A percentile compares a stretch with the other conserved stretches of the same genome.
These are phyloP conservation scores for Triticum turgidum DNA, from an alignment of 176 grass and related monocot species.

Conservation along the genomic window DNA sequence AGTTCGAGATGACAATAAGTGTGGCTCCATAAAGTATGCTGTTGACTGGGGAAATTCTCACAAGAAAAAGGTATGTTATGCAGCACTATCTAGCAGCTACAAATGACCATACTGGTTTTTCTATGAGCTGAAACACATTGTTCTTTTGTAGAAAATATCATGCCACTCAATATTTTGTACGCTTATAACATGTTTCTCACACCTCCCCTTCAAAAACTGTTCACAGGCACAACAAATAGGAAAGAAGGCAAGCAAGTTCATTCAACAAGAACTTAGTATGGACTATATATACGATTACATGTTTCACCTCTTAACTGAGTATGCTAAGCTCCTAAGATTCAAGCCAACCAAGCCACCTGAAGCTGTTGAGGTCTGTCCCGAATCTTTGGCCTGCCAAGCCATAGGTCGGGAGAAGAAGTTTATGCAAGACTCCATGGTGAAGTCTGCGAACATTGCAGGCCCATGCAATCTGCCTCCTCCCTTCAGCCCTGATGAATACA, in stretches of 20 bases:
- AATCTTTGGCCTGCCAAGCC: constrained; percentile 67
- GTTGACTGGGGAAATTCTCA: constrained; percentile 96
- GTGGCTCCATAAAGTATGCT: constrained; percentile 76
- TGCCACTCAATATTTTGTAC: neutral
- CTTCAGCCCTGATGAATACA: constrained; percentile 51
- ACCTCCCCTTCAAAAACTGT: constrained; percentile 10
- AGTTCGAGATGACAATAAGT: constrained; percentile 61
- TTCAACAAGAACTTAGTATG: constrained; percentile 74
- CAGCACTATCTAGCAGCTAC: neutral
- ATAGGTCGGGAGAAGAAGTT: constrained; percentile 61
- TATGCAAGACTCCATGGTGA: constrained; percentile 77
- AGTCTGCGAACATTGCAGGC: constrained; percentile 36
- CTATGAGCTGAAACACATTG: constrained; percentile 21
- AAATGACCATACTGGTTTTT: constrained; percentile 6
- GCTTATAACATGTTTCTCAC: constrained; percentile 16
- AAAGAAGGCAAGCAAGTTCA: constrained; percentile 68
- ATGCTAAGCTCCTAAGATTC: constrained; percentile 85
- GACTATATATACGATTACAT: constrained; percentile 90
- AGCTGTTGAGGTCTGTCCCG: constrained; percentile 66
- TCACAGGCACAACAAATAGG: constrained; percentile 80
- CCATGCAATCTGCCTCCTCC: constrained; percentile 71
- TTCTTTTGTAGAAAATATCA: neutral
- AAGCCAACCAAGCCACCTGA: constrained; percentile 62
- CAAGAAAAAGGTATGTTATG: constrained; percentile 58
- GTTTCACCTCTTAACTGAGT: constrained; percentile 91